A percentile compares a stretch with the other conserved stretches of the same genome.
These are phyloP conservation scores for Tetradesmus lagerheimii DNA, from an alignment of 139 green algal genomes.

Conservation along the genomic window DNA sequence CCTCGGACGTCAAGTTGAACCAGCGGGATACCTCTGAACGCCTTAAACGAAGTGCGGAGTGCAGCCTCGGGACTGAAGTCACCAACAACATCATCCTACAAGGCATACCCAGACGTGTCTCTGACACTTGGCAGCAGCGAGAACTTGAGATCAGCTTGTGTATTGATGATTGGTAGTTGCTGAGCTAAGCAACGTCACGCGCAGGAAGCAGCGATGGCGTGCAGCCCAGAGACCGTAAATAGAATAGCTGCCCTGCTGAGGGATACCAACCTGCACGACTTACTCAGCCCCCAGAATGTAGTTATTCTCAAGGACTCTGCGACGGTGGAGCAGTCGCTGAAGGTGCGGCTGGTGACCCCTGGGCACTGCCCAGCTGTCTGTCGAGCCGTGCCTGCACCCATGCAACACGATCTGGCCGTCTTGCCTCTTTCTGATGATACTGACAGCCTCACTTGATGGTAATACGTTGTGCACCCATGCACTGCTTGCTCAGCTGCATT, in stretches of 20 bases:
- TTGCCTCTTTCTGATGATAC: neutral
- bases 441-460: neutral
- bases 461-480: neutral
- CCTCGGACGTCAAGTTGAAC: neutral
- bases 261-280: slow-evolving; percentile 43
- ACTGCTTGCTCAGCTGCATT: neutral
- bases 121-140: neutral
- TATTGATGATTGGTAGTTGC: neutral
- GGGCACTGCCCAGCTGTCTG: neutral
- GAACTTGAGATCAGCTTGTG: neutral
- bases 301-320: slow-evolving; percentile 50
- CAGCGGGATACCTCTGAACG: neutral
- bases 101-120: neutral
- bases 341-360: slow-evolving; percentile 28
- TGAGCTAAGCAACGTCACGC: neutral
- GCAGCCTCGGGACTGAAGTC: neutral
- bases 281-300: slow-evolving; percentile 30
- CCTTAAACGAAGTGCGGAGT: neutral
- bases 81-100: neutral
- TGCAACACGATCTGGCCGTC: neutral
- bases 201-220: neutral
- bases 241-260: slow-evolving; percentile 35
- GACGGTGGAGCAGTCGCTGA: slow-evolving; percentile 63
- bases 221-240: neutral
- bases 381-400: neutral